phyloP scores from a whole-genome alignment of 352 stramenopile genomes.

The Phytophthora macrochlamydospora region DNA sequence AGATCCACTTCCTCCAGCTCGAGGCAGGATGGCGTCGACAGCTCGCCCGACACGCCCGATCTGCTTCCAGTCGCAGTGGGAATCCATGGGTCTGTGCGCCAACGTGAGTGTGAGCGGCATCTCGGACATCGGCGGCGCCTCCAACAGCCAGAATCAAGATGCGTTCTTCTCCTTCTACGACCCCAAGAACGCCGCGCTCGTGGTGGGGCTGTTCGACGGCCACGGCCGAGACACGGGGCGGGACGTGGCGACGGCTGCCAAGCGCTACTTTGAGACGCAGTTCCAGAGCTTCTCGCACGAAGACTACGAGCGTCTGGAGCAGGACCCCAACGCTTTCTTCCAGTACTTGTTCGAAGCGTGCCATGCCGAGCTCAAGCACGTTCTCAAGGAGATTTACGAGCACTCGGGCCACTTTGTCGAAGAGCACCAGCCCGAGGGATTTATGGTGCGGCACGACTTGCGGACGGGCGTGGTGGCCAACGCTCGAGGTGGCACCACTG shows the following conservation, averaged over 20 bases:
- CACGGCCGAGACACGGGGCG: constrained; percentile 82
- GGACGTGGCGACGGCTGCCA: constrained; percentile 66
- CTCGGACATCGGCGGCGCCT: constrained; percentile 60
- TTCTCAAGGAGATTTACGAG: constrained; percentile 71
- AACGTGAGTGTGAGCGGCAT: constrained; percentile 49
- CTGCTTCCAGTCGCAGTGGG: constrained; percentile 21
- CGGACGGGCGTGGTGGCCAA: constrained; percentile 52
- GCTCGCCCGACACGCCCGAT: constrained; percentile 15
- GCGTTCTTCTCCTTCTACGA: constrained; percentile 80
- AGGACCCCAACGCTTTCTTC: constrained; percentile 56
- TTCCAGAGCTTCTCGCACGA: constrained; percentile 51
- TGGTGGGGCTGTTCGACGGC: constrained; percentile 87
- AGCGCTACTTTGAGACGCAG: constrained; percentile 65
- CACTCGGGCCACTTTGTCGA: constrained; percentile 57
- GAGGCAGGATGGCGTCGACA: constrained; percentile 5
- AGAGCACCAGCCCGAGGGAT: constrained; percentile 62
- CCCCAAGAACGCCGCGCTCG: constrained; percentile 37
- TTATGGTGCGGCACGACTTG: constrained; percentile 55
- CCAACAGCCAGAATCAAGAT: constrained; percentile 86
- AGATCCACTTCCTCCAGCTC: constrained; percentile 7
- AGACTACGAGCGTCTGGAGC: constrained; percentile 59
- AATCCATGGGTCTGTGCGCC: constrained; percentile 7
- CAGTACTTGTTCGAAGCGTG: constrained; percentile 57
- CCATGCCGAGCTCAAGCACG: constrained; percentile 65
- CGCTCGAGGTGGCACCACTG: constrained; percentile 90